These are phyloP conservation scores for Diaporthe sp. DNA, from an alignment of 2,329 filamentous ascomycete species.

Conservation along the genomic window DNA sequence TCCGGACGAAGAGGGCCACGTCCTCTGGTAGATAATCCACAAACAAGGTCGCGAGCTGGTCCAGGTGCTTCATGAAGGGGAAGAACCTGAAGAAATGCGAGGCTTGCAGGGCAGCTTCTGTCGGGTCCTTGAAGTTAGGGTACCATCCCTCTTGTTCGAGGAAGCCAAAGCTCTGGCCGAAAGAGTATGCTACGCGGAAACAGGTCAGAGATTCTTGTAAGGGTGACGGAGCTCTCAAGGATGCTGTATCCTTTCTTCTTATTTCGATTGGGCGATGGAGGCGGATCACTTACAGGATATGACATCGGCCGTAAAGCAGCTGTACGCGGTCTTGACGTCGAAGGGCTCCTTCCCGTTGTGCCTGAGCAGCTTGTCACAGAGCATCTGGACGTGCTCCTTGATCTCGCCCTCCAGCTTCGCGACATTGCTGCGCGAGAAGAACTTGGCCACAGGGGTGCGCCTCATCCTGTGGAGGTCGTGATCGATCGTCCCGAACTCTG, in stretches of 20 bases:
- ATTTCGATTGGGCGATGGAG: constrained; percentile 5
- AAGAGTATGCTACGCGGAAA: constrained; percentile 34
- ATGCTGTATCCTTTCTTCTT: not conserved
- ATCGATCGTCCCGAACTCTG: constrained; percentile 38
- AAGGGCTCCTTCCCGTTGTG: constrained; percentile 29
- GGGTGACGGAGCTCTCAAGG: not conserved
- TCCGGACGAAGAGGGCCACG: constrained; percentile 37
- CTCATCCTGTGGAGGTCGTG: constrained; percentile 44
- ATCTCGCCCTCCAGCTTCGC: constrained; percentile 43
- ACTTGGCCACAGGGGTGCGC: constrained; percentile 42
- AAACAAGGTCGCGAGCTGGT: constrained; percentile 39
- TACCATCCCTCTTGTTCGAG: constrained; percentile 46
- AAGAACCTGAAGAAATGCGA: constrained; percentile 46
- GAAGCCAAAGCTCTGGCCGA: constrained; percentile 46
- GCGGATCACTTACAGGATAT: constrained; percentile 36
- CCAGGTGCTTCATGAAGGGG: constrained; percentile 43
- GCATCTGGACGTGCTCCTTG: constrained; percentile 42
- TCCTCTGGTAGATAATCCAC: constrained; percentile 36
- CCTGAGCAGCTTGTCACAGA: constrained; percentile 42
- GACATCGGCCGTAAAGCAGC: constrained; percentile 38
- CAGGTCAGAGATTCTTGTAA: not conserved
- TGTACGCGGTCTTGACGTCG: constrained; percentile 40
- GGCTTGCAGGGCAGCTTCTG: constrained; percentile 45
- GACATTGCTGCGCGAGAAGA: constrained; percentile 44
- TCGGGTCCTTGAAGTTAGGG: constrained; percentile 45